phyloP scores from a whole-genome alignment of 768 basidiomycete species.

The Amanita molliuscula region DNA sequence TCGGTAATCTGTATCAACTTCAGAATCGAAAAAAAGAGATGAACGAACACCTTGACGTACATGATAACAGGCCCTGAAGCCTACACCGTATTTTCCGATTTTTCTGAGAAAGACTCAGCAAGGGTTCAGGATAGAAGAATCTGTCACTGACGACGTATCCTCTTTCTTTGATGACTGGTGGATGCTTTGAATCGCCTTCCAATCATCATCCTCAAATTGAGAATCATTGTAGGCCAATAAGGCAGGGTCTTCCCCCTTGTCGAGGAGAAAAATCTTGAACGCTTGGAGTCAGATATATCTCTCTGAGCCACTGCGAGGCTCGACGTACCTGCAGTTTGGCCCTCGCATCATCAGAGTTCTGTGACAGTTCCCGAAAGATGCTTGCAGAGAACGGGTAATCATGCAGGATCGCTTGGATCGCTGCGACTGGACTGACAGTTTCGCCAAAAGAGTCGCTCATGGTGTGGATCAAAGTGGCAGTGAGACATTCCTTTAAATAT shows the following conservation, averaged over 20 bases:
- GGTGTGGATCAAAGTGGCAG: background rate
- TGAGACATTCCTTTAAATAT: background rate
- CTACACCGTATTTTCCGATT: constrained; percentile 44
- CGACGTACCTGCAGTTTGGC: constrained; percentile 28
- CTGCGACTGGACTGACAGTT: constrained; percentile 13
- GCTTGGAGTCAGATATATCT: background rate
- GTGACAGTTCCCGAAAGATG: constrained; percentile 32
- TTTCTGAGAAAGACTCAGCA: constrained; percentile 20
- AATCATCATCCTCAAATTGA: constrained; percentile 28
- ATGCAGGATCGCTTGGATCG: constrained; percentile 23
- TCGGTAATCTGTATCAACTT: constrained; percentile 30
- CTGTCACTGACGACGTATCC: constrained; percentile 28
- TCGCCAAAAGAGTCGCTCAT: constrained; percentile 9
- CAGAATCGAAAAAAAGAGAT: background rate
- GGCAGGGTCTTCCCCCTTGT: constrained; percentile 29
- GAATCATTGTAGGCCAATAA: constrained; percentile 38
- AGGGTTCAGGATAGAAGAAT: background rate
- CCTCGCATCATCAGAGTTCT: constrained; percentile 43
- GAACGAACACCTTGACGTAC: constrained; percentile 18
- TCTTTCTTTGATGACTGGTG: constrained; percentile 35
- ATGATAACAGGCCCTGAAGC: constrained; percentile 42
- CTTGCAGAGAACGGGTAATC: constrained; percentile 36
- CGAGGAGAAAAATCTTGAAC: constrained; percentile 31
- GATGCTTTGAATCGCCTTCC: constrained; percentile 30
- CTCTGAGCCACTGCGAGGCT: background rate